Conservation (phyloP, 306 rosid species). For the Rosa lucieae region DNA sequence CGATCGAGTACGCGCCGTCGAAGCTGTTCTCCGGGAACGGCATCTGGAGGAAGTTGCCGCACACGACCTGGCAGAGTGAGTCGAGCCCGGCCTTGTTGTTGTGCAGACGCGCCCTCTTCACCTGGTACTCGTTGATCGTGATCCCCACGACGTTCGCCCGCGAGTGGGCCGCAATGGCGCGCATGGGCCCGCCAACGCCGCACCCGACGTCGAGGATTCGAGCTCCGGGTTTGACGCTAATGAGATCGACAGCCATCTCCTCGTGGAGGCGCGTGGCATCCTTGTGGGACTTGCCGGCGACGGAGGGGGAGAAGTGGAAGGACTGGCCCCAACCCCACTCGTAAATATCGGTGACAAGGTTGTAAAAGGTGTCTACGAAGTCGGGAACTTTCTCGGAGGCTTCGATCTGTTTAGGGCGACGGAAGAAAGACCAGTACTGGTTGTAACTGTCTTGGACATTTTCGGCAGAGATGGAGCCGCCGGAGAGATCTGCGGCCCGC, state of each 20-base stretch:
- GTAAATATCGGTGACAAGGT: conserved; percentile 86
- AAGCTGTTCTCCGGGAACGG: conserved; percentile 71
- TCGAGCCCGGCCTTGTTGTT: conserved; percentile 84
- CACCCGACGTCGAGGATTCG: conserved; percentile 87
- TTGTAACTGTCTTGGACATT: conserved; percentile 76
- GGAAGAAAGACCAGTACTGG: conserved; percentile 97
- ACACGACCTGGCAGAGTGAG: conserved; percentile 75
- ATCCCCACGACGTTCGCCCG: conserved; percentile 83
- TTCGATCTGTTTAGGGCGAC: conserved; percentile 93
- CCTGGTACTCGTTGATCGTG: conserved; percentile 97
- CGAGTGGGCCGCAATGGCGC: conserved; percentile 90
- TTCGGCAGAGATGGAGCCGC: conserved; percentile 89
- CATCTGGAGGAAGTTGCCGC: conserved; percentile 91
- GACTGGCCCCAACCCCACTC: conserved; percentile 99
- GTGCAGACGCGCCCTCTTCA: conserved; percentile 64
- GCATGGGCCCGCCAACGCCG: conserved; percentile 98
- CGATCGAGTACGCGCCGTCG: conserved; percentile 95
- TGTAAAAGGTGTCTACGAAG: conserved; percentile 92
- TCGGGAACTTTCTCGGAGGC: conserved; percentile 82
- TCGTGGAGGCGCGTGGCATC: conserved; percentile 97
- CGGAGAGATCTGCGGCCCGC: conserved; percentile 76
- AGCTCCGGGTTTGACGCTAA: conserved; percentile 50
- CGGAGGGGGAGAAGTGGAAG: conserved; percentile 81
- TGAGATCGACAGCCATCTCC: conserved; percentile 91
- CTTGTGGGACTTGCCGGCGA: conserved; percentile 69